Percentiles rank a stretch among this genome's conserved stretches.
Conservation (phyloP, 1,284 basidiomycete species). For the Puccinia polysora region DNA sequence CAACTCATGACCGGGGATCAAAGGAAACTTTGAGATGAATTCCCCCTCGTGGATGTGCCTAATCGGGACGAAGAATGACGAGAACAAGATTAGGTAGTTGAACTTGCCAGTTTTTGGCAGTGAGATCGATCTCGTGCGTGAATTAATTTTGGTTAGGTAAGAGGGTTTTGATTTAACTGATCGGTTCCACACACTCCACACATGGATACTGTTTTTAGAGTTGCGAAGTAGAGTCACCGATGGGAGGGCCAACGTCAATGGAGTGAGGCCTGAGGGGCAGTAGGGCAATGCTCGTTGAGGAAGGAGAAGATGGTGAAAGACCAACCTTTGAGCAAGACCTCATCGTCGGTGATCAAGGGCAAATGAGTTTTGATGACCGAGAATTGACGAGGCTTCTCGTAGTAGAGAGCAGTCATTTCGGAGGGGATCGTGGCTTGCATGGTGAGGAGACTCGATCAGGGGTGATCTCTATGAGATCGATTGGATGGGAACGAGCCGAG, state of each 20-base stretch:
- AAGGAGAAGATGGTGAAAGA: neutral
- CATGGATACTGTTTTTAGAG: slow-evolving; percentile 19
- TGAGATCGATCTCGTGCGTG: too few relatives aligned
- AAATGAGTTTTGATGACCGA: slow-evolving; percentile 63
- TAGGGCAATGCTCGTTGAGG: neutral
- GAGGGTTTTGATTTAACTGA: slow-evolving; percentile 14
- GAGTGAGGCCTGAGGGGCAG: neutral
- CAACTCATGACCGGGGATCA: slow-evolving; percentile 70
- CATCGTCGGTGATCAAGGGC: slow-evolving; percentile 62
- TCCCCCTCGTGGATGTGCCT: slow-evolving; percentile 72
- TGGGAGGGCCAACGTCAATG: too few relatives aligned
- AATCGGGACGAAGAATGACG: slow-evolving; percentile 2
- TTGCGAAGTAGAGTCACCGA: too few relatives aligned
- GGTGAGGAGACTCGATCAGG: too few relatives aligned
- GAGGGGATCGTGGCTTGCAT: slow-evolving; percentile 21
- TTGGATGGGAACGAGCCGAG: too few relatives aligned
- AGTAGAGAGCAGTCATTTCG: slow-evolving; percentile 41
- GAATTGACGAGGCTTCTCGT: slow-evolving; percentile 61
- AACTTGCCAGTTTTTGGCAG: neutral
- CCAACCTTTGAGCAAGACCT: slow-evolving; percentile 67
- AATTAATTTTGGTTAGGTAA: too few relatives aligned
- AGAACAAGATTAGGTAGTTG: neutral
- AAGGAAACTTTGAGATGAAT: slow-evolving; percentile 69
- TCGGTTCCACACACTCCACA: slow-evolving; percentile 42
- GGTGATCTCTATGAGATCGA: too few relatives aligned